Conservation (phyloP, 2,329 filamentous ascomycete genomes). For the Cordyceps tenuipes region DNA sequence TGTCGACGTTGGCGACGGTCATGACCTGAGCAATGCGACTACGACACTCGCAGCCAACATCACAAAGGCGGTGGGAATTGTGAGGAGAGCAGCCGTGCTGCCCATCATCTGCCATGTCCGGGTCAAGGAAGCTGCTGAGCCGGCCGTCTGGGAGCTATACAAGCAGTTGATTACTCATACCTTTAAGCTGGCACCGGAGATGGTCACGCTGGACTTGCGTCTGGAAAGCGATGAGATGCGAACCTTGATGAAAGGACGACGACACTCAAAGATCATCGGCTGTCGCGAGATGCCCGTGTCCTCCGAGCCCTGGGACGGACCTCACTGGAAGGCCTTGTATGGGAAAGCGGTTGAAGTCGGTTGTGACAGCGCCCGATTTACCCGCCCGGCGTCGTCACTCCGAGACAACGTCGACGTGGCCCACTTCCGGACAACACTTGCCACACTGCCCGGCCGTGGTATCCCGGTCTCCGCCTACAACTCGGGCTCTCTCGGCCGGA, state of each 20-base stretch:
- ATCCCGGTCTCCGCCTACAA: conserved; percentile 57
- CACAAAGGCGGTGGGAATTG: conserved; percentile 17
- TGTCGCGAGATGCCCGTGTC: conserved; percentile 36
- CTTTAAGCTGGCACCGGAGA: conserved; percentile 54
- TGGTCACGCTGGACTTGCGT: conserved; percentile 52
- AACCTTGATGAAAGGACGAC: conserved; percentile 41
- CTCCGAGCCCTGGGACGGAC: conserved; percentile 46
- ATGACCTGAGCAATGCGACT: neutral
- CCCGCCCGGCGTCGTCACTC: conserved; percentile 46
- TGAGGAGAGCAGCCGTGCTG: conserved; percentile 51
- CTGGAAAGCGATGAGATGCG: conserved; percentile 43
- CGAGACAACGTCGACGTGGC: conserved; percentile 56
- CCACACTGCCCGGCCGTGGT: conserved; percentile 29
- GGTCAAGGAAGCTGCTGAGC: conserved; percentile 12
- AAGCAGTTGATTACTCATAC: conserved; percentile 51
- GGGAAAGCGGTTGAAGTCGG: conserved; percentile 47
- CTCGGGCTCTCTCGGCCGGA: conserved; percentile 52
- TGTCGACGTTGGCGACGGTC: neutral
- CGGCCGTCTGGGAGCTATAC: conserved; percentile 30
- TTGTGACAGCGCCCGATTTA: conserved; percentile 55
- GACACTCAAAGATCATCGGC: conserved; percentile 54
- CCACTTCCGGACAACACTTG: conserved; percentile 43
- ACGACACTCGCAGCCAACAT: neutral
- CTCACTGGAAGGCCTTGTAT: conserved; percentile 48
- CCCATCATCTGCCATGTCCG: conserved; percentile 44